Evolutionary conservation across 176 grass and related monocot genomes (phyloP).

Genomic region (Eremochloa ophiuroides): DNA sequence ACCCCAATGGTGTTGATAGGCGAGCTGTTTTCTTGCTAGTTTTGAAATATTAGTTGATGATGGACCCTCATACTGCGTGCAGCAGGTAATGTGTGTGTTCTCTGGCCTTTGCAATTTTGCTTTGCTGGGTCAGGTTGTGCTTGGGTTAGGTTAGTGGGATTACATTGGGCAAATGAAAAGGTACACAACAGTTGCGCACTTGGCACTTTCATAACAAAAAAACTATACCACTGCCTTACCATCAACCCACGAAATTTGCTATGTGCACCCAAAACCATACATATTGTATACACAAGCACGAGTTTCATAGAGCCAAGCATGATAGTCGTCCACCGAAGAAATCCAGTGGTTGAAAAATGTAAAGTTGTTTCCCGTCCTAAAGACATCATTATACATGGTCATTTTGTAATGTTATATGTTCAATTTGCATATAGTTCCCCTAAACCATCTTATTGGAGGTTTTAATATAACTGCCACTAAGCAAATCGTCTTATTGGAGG

Average conservation of each 20-base stretch:
- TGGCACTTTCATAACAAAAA: not conserved
- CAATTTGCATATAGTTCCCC: not conserved
- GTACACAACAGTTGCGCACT: not conserved
- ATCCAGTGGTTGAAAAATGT: not conserved
- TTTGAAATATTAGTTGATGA: not conserved
- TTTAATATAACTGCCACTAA: too few species aligned
- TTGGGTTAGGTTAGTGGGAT: constrained; percentile 14
- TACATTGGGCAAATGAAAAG: not conserved
- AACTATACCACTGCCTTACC: not conserved
- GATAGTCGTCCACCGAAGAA: not conserved
- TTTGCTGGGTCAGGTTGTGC: not conserved
- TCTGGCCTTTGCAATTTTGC: not conserved
- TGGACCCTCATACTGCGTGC: not conserved
- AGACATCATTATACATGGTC: too few species aligned
- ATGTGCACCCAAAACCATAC: too few species aligned
- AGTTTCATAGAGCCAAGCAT: not conserved
- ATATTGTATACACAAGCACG: too few species aligned
- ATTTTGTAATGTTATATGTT: not conserved
- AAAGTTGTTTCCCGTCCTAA: not conserved
- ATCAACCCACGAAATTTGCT: not conserved
- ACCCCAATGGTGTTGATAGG: not conserved
- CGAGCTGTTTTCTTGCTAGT: not conserved
- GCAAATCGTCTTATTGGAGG: too few species aligned
- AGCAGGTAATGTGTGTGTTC: not conserved
- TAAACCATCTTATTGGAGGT: not conserved